Base-by-base conservation (phyloP, 495 filamentous ascomycete species). In the Hyaloscypha hepaticicola region DNA sequence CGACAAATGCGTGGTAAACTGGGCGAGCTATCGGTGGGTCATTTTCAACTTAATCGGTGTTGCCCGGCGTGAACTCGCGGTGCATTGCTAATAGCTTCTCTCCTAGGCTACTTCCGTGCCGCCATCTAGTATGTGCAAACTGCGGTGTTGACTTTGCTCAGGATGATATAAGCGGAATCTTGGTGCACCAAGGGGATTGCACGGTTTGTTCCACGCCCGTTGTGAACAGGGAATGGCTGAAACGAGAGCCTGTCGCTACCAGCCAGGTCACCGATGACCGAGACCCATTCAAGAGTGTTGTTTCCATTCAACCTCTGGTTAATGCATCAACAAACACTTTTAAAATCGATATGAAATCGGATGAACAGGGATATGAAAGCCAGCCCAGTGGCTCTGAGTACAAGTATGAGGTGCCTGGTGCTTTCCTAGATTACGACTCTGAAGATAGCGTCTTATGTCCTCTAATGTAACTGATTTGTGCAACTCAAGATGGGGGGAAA, bases 271-370 rank as follows among this genome's bases (percentile, higher is more conserved):
- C 50, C 50, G 50, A 53, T 53, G 50, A 53, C 50, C 50, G 50
- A 53, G 50, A 53, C 50, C 50, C 50, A 53, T 53, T 53, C 50
- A 24, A 25, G 50, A 53, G 50, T 53, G 50, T 53, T 53, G 50
- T 53, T 53, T 53, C 50, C 50, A 53, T 53, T 53, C 50, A 53
- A 53, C 50, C 50, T 53, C 50, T 53, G 50, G 50, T 53, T 53
- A 53, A 53, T 53, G 9, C 50, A 53, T 53, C 50, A 53, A 53
- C 50, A n/a, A 53, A 53, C 50, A 53, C n/a, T 28, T 53, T 53
- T 53, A 24, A 53, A 53, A 53, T 25, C 50, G 50, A 53, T 53
- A 9, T 53, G 26, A 28, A 53, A 53, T 25, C 50, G 50, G 50
- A 9, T 22, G 50, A 53, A 53, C 3, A 53, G 50, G 26, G 50